phyloP scores from a whole-genome alignment of 345 rosid genomes.

The Pistacia vera region DNA sequence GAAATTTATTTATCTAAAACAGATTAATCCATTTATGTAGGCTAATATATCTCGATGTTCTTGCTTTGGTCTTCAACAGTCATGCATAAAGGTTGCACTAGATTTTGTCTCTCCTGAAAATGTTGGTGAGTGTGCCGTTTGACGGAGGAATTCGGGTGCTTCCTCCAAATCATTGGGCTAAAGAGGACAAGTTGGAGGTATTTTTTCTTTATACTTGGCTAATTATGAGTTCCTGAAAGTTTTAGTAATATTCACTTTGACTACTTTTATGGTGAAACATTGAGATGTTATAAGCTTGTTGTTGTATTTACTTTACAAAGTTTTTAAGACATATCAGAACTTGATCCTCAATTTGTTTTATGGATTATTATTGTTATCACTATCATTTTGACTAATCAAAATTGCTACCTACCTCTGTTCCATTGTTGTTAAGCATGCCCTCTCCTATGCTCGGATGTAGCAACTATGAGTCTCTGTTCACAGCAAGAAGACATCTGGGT shows the following conservation, averaged over 20 bases:
- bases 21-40: neutral
- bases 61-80: neutral
- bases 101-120: constrained; percentile 69
- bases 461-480: neutral
- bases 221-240: neutral
- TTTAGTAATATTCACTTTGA: neutral
- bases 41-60: neutral
- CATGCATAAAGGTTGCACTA: too few species aligned
- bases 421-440: neutral
- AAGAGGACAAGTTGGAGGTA: constrained; percentile 58
- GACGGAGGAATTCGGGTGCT: constrained; percentile 58
- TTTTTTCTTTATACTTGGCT: neutral
- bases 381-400: neutral
- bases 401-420: neutral
- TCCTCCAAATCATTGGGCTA: constrained; percentile 46
- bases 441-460: neutral
- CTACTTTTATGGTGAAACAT: neutral
- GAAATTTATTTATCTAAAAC: neutral
- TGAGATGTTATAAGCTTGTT: neutral
- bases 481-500: neutral
- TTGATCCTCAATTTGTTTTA: neutral
- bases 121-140: constrained; percentile 53
- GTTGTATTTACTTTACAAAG: neutral
- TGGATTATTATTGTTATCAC: neutral
- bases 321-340: neutral